Conservation (phyloP, 2,329 filamentous ascomycete genomes). For the Pezicula carpinea region DNA sequence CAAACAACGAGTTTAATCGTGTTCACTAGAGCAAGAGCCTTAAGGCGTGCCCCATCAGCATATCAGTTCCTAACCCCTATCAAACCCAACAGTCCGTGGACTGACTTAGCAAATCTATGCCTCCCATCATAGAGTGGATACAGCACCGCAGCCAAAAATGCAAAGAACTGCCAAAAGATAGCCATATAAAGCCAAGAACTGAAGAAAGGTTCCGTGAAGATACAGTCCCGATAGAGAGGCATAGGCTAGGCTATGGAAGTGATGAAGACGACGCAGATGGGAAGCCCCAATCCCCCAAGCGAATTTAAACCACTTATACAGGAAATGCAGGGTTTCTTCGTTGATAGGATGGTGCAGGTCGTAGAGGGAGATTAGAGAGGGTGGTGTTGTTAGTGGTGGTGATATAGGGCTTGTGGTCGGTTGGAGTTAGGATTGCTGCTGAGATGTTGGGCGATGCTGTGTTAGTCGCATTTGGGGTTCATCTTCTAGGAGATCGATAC, state of each 20-base stretch:
- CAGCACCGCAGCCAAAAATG: slow-evolving; percentile 40
- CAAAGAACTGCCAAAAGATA: slow-evolving; percentile 48
- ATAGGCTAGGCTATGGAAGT: slow-evolving; percentile 45
- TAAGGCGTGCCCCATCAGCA: too few relatives aligned
- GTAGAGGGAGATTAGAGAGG: slow-evolving; percentile 27
- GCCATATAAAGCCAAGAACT: slow-evolving; percentile 44
- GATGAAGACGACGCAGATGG: slow-evolving; percentile 37
- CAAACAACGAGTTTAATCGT: too few relatives aligned
- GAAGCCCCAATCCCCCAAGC: slow-evolving; percentile 36
- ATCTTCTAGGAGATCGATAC: slow-evolving; percentile 41
- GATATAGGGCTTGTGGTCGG: slow-evolving; percentile 13
- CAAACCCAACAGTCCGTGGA: not conserved
- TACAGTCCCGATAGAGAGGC: slow-evolving; percentile 43
- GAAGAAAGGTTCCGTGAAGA: slow-evolving; percentile 45
- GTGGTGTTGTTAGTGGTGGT: not conserved
- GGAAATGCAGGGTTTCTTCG: slow-evolving; percentile 28
- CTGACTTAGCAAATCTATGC: slow-evolving; percentile 27
- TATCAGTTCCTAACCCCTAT: not conserved
- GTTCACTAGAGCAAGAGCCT: too few relatives aligned
- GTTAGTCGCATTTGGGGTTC: slow-evolving; percentile 9
- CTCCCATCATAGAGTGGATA: slow-evolving; percentile 44
- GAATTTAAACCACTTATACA: slow-evolving; percentile 34
- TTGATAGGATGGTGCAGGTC: slow-evolving; percentile 40
- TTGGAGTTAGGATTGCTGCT: slow-evolving; percentile 36
- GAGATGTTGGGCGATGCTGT: slow-evolving; percentile 17